Conservation (phyloP, 2,329 filamentous ascomycete species). For the Penicillium sp. region DNA sequence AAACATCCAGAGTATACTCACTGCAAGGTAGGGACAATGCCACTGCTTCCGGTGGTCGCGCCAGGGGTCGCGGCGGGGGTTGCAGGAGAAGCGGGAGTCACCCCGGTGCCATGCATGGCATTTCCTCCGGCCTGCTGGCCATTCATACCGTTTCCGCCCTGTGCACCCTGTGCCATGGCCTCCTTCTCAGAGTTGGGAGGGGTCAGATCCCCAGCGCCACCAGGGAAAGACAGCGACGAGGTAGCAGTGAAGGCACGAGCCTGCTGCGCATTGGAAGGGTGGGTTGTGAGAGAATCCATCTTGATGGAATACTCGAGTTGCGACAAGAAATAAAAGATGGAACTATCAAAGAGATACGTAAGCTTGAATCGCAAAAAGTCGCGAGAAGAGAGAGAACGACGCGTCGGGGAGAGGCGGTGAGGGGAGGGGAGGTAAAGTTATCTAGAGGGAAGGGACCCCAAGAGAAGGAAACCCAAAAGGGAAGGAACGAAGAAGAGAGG, state of each 20-base stretch:
- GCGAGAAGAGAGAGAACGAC: background rate
- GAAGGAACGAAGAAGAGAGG: too few species aligned
- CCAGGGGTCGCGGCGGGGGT: slow-evolving; percentile 74
- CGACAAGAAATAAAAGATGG: background rate
- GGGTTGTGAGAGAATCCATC: slow-evolving; percentile 89
- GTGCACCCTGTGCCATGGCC: slow-evolving; percentile 43
- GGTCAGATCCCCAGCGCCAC: slow-evolving; percentile 76
- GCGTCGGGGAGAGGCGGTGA: background rate
- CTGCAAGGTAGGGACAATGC: slow-evolving; percentile 91
- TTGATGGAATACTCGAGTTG: slow-evolving; percentile 38
- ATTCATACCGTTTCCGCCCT: slow-evolving; percentile 49
- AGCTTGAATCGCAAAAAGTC: background rate
- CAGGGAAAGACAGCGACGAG: slow-evolving; percentile 87
- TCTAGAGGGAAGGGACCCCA: too few species aligned
- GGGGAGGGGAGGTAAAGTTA: too few species aligned
- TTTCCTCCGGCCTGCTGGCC: slow-evolving; percentile 58
- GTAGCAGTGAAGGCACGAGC: slow-evolving; percentile 94
- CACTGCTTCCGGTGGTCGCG: slow-evolving; percentile 77
- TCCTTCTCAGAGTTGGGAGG: slow-evolving; percentile 73
- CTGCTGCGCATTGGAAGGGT: slow-evolving; percentile 86
- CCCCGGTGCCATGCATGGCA: slow-evolving; percentile 68
- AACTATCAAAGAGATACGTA: background rate
- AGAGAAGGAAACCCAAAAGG: background rate
- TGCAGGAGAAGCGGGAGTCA: slow-evolving; percentile 77
- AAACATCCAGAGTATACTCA: slow-evolving; percentile 67